Evolutionary conservation across 257 asterid species (phyloP), one percentile per base, ranked within the genome.

Genomic region (Asclepias syriaca): DNA sequence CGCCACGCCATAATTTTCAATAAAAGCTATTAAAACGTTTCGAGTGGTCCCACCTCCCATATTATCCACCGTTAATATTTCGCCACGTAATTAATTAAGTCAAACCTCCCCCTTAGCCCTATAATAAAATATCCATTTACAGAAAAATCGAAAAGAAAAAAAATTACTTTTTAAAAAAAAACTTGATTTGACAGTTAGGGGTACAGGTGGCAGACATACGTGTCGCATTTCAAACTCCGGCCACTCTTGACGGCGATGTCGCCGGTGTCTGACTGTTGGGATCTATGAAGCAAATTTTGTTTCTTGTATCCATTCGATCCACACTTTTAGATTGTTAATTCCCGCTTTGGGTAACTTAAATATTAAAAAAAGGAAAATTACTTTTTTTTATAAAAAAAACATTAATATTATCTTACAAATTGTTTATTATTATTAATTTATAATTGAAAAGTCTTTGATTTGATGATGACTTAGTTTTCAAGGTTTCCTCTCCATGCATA

Each of bases 181-280:
- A 70, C 71, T 79, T 75, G 78, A 75, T 70, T 72, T 24, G 79
- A 77, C 71, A 54, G 74, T 51, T 22, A 39, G 24, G 34, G 6
- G 16, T 56, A 76, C 78, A 75, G 82, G 85, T 77, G 83, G 80
- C 81, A 22, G 65, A 72, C 22, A 70, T 77, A 65, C 80, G 78
- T 61, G 82, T 70, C 75, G 2, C 73, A 46, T 74, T 72, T 74
- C 72, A 74, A 37, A 65, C 79, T 76, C 87, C 83, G 83, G 81
- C 86, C 86, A 77, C 86, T 74, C 60, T 79, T 80, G 78, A 75
- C 84, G 77, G 75, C 74, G 77, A 74, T 66, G 78, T 68, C 82
- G 83, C 85, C 86, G 86, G 87, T 48, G 69, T 65, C 65, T 72
- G 77, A 66, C 80, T 77, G 89, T 77, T 84, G 90, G 93, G 84